These are phyloP conservation scores for Plantago lanceolata DNA, from an alignment of 305 asterid genomes.

Conservation along the genomic window DNA sequence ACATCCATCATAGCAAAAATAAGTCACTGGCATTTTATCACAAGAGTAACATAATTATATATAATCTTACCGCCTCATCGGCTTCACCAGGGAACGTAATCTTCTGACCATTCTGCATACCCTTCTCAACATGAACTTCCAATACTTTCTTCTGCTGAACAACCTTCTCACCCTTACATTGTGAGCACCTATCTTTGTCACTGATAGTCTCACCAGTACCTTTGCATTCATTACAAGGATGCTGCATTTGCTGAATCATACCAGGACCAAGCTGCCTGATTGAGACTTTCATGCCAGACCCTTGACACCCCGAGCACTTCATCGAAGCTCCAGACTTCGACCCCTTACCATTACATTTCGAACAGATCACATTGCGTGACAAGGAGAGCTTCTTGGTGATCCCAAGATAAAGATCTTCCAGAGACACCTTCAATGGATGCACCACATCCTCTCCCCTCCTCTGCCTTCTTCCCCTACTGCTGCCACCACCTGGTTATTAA, in stretches of 20 bases:
- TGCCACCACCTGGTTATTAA: conserved; percentile 24
- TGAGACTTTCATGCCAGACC: conserved; percentile 40
- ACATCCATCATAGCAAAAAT: neutral
- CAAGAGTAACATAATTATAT: neutral
- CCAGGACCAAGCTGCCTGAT: conserved; percentile 40
- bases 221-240: conserved; percentile 46
- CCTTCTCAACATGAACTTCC: conserved; percentile 59
- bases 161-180: conserved; percentile 61
- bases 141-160: conserved; percentile 45
- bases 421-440: conserved; percentile 36
- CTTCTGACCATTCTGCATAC: conserved; percentile 53
- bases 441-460: conserved; percentile 34
- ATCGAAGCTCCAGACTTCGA: conserved; percentile 42
- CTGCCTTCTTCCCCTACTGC: conserved; percentile 29
- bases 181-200: conserved; percentile 50
- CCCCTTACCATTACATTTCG: conserved; percentile 47
- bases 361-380: conserved; percentile 32
- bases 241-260: conserved; percentile 52
- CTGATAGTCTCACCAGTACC: conserved; percentile 56
- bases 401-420: conserved; percentile 39
- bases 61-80: conserved; percentile 50
- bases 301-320: conserved; percentile 50
- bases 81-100: conserved; percentile 56
- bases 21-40: neutral
- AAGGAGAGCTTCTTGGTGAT: conserved; percentile 30